phyloP scores from a whole-genome alignment of 768 basidiomycete genomes.

The Daedaleopsis nitida region DNA sequence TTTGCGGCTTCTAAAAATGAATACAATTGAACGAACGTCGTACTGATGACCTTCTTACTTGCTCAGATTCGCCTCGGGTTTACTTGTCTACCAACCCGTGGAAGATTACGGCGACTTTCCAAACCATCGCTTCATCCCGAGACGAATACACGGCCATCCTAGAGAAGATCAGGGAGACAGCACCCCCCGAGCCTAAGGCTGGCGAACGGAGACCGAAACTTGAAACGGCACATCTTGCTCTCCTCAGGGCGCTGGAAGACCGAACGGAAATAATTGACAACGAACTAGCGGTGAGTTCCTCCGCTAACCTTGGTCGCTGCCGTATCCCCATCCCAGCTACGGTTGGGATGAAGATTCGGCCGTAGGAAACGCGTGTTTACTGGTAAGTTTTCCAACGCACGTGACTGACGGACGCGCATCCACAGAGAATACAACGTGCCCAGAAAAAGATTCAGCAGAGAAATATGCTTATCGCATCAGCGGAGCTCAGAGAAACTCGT shows the following conservation, averaged over 20 bases:
- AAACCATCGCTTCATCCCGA: constrained; percentile 67
- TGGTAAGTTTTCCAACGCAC: constrained; percentile 17
- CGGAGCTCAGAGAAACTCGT: constrained; percentile 77
- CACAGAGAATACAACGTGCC: constrained; percentile 69
- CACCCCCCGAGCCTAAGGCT: constrained; percentile 47
- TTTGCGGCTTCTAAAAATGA: constrained; percentile 39
- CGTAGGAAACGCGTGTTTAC: neutral
- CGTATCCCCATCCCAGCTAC: neutral
- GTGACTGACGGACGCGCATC: constrained; percentile 23
- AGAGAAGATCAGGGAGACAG: constrained; percentile 55
- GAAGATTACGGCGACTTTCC: constrained; percentile 82
- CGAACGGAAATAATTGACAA: constrained; percentile 67
- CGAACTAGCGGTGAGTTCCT: constrained; percentile 66
- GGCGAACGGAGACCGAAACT: constrained; percentile 55
- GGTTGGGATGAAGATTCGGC: neutral
- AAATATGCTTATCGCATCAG: constrained; percentile 65
- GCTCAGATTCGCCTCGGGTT: constrained; percentile 78
- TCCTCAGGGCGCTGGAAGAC: constrained; percentile 63
- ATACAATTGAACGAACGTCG: neutral
- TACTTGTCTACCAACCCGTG: constrained; percentile 88
- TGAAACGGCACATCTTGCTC: constrained; percentile 59
- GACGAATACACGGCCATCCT: constrained; percentile 73
- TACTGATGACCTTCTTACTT: constrained; percentile 30
- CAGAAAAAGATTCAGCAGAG: constrained; percentile 72
- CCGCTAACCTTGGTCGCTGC: neutral